Evolutionary conservation across 2,329 filamentous ascomycete genomes (phyloP).

Genomic region (Pyrenochaeta sp.): DNA sequence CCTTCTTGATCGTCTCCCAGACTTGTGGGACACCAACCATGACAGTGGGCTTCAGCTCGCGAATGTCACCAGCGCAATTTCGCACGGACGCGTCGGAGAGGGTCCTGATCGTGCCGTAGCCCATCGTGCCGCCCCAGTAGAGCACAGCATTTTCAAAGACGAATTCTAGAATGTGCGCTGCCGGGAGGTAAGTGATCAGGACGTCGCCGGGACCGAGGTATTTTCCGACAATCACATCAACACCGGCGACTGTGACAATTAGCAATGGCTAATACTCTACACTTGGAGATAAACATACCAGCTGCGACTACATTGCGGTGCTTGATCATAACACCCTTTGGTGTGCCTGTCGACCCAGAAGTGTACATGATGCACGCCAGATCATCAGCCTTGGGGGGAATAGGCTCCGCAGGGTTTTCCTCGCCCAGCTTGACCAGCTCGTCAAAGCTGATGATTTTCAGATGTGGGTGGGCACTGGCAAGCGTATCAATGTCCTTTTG

Average conservation of each 20-base stretch:
- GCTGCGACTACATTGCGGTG: slow-evolving; percentile 83
- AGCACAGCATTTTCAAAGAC: slow-evolving; percentile 92
- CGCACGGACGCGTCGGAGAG: slow-evolving; percentile 85
- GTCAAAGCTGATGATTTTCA: slow-evolving; percentile 64
- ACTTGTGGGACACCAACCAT: slow-evolving; percentile 95
- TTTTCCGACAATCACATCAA: slow-evolving; percentile 78
- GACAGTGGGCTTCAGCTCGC: slow-evolving; percentile 87
- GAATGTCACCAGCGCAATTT: slow-evolving; percentile 93
- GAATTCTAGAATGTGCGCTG: slow-evolving; percentile 96
- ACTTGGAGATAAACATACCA: slow-evolving; percentile 59
- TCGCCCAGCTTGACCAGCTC: slow-evolving; percentile 65
- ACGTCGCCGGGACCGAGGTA: slow-evolving; percentile 80
- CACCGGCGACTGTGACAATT: slow-evolving; percentile 70
- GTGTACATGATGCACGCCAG: slow-evolving; percentile 85
- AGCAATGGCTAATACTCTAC: slow-evolving; percentile 8
- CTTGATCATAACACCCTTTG: slow-evolving; percentile 86
- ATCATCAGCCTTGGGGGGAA: slow-evolving; percentile 77
- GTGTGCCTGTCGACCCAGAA: slow-evolving; percentile 86
- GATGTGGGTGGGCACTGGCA: slow-evolving; percentile 60
- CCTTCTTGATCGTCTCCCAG: slow-evolving; percentile 98
- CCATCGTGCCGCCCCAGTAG: slow-evolving; percentile 89
- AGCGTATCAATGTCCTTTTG: slow-evolving; percentile 63
- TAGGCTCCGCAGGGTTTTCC: slow-evolving; percentile 74
- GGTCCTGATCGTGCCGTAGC: slow-evolving; percentile 90
- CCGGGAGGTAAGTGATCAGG: slow-evolving; percentile 88